Conservation (phyloP, 78 protist genomes). For the Bodo saltans region DNA sequence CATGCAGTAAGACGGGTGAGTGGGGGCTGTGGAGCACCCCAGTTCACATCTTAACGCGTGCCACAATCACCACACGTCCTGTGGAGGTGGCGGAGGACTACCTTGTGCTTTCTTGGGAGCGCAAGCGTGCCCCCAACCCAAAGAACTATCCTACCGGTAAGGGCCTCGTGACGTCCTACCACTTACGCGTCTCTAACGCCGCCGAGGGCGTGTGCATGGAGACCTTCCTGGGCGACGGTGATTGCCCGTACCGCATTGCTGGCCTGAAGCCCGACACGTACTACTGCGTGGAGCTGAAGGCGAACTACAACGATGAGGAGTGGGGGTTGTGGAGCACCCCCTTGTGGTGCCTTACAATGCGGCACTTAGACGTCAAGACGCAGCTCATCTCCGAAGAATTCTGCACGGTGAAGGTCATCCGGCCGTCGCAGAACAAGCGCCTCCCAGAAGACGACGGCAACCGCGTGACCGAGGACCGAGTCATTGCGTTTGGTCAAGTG, state of each 20-base stretch:
- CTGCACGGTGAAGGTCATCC: not conserved
- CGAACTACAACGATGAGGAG: conserved; percentile 34
- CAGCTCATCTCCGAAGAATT: not conserved
- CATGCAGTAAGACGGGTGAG: conserved; percentile 15
- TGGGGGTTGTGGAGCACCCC: conserved; percentile 24
- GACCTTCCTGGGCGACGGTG: not conserved
- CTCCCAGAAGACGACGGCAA: not conserved
- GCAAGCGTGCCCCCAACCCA: not conserved
- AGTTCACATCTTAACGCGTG: not conserved
- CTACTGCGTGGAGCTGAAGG: conserved; percentile 18
- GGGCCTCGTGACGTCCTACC: conserved; percentile 17
- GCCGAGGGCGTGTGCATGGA: conserved; percentile 1
- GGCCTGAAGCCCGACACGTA: conserved; percentile 1
- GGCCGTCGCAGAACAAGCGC: not conserved
- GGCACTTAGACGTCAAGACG: not conserved
- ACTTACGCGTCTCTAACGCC: conserved; percentile 9
- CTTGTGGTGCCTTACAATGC: not conserved
- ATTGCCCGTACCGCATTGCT: not conserved
- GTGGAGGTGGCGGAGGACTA: conserved; percentile 17
- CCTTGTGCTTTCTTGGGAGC: conserved; percentile 19
- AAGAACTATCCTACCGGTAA: conserved; percentile 11
- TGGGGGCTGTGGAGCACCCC: conserved; percentile 3
- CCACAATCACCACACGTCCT: conserved; percentile 3
- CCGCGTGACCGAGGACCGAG: not conserved
- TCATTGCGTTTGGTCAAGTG: conserved; percentile 4